Evolutionary conservation across 768 basidiomycete species (phyloP), one percentile per base, ranked within the genome.

Genomic region (Leucocoprinus birnbaumii): DNA sequence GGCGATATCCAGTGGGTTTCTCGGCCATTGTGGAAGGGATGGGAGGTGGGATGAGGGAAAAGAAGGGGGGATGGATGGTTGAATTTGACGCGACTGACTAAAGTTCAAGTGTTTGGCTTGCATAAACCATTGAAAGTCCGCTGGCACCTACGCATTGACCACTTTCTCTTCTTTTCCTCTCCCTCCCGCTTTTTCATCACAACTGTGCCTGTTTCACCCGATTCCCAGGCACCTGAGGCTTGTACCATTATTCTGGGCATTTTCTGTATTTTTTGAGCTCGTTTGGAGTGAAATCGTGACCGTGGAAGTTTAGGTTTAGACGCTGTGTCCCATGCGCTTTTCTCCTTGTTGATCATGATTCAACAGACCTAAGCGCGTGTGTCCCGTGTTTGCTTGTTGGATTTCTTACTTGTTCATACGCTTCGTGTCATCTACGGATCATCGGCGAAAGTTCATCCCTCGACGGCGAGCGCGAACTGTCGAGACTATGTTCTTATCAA

Each of bases 1-100:
- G 73, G 61, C 90, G 84, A 73, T 92, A 92, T 58, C 86, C 86
- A 43, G 75, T 70, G 53, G 80, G 77, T 70, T 78, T 85, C 52
- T 77, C 74, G 49, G 77, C 62, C 74, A 78, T 79, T 46, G 59
- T 56, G 48, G 37, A 59, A n/a, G 56, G 49, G 56, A 40, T 41
- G 57, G 55, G 54, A 56, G 54, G 60, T n/a, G 58, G 61, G 55
- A 58, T 60, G 59, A 60, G 58, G 62, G 59, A 63, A 66, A 61
- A 61, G 62, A 62, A 62, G 61, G 59, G 58, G 64, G 59, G 61
- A 53, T 31, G 58, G 60, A 49, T 58, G 58, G 55, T 41, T 55
- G 61, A 61, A 54, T 54, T 55, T 65, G 66, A 70, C 71, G 72
- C 71, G 70, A 55, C 47, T 55, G 52, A 58, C 41, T 55, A 54